Percentiles rank a stretch among this genome's conserved stretches.
Conservation (phyloP, 139 green algal genomes). For the Desmodesmus armatus region DNA sequence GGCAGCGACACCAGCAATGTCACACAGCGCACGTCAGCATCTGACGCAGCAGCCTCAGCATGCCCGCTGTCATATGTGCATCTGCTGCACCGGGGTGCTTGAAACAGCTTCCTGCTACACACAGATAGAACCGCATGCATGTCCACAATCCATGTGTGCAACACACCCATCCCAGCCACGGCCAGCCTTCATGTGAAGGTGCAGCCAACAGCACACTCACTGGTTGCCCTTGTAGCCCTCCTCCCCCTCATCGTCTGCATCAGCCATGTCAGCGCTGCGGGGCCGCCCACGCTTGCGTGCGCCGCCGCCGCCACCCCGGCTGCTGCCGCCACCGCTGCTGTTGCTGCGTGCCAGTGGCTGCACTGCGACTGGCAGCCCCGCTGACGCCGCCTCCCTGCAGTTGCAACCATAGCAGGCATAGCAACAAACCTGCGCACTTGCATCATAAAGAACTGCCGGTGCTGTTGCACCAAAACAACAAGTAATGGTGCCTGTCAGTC, state of each 20-base stretch:
- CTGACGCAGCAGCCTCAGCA: conserved; percentile 4
- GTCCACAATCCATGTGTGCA: neutral
- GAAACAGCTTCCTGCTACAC: neutral
- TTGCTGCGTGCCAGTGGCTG: neutral
- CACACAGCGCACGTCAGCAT: neutral
- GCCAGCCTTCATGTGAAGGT: too few relatives aligned
- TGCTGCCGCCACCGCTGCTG: neutral
- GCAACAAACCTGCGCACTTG: neutral
- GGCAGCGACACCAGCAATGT: neutral
- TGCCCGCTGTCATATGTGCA: too few relatives aligned
- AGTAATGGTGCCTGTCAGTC: too few relatives aligned
- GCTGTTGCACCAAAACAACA: too few relatives aligned
- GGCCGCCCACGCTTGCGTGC: neutral
- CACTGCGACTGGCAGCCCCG: conserved; percentile 24
- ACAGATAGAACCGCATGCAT: neutral
- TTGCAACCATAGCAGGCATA: neutral
- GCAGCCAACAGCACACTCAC: conserved; percentile 56
- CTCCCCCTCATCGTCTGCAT: conserved; percentile 54
- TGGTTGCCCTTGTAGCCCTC: conserved; percentile 63
- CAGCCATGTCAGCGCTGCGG: neutral
- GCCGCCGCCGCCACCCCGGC: neutral
- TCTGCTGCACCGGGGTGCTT: too few relatives aligned
- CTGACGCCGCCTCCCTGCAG: conserved; percentile 18
- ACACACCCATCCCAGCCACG: too few relatives aligned
- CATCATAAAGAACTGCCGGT: neutral